A percentile compares a stretch with the other conserved stretches of the same genome.
These are phyloP conservation scores for Globisporangium cystogenes DNA, from an alignment of 352 stramenopile species.

Conservation along the genomic window DNA sequence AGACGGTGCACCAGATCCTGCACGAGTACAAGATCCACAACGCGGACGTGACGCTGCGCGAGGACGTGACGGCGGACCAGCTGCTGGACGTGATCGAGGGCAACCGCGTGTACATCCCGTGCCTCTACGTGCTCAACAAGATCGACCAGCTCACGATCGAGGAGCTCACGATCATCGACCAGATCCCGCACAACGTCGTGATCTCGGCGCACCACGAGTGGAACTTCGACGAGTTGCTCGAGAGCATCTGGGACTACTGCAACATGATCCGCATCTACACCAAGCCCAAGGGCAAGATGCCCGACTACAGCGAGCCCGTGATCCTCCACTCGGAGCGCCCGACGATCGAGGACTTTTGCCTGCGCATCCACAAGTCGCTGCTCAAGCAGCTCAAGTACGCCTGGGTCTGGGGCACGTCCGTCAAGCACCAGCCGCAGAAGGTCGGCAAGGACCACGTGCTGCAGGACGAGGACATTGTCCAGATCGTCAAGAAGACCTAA, in stretches of 20 bases:
- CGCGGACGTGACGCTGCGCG: conserved; percentile 93
- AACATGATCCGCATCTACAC: conserved; percentile 98
- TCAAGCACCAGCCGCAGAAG: conserved; percentile 98
- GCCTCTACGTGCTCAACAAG: conserved; percentile 99
- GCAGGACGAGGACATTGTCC: conserved; percentile 98
- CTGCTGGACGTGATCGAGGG: conserved; percentile 99
- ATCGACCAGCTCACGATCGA: conserved; percentile 99
- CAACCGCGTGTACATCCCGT: conserved; percentile 98
- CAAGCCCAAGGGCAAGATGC: conserved; percentile 94
- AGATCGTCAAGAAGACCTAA: conserved; percentile 97
- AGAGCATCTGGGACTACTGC: conserved; percentile 98
- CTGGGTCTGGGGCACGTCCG: conserved; percentile 96
- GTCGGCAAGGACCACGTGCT: conserved; percentile 98
- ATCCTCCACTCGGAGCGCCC: conserved; percentile 95
- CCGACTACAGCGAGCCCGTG: conserved; percentile 97
- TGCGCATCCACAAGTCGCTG: conserved; percentile 91
- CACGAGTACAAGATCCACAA: conserved; percentile 99
- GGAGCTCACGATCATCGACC: conserved; percentile 97
- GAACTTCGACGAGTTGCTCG: conserved; percentile 97
- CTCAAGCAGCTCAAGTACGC: conserved; percentile 92
- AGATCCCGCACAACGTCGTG: conserved; percentile 98
- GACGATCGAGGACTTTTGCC: conserved; percentile 96
- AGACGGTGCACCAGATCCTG: conserved; percentile 93
- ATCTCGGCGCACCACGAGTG: conserved; percentile 96
- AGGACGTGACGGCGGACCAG: conserved; percentile 97